Evolutionary conservation across 1,284 basidiomycete species (phyloP).

Genomic region (Rhodotorula mucilaginosa): DNA sequence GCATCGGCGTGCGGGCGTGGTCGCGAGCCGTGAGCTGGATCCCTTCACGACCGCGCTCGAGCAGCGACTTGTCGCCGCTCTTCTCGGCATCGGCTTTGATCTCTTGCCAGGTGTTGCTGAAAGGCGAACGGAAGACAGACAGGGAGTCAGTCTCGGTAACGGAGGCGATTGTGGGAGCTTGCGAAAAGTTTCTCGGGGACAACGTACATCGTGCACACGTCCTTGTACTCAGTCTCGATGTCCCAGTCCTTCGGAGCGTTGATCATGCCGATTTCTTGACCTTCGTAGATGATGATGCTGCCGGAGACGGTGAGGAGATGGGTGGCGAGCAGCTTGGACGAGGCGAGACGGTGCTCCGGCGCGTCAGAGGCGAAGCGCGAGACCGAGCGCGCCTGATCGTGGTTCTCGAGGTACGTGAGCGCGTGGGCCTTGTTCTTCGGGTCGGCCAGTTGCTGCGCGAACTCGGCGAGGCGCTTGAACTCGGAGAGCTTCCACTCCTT

Average conservation of each 20-base stretch:
- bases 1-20: conserved; percentile 65
- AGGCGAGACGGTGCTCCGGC: conserved; percentile 57
- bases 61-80: conserved; percentile 58
- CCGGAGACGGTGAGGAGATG: conserved; percentile 63
- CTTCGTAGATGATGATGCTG: conserved; percentile 70
- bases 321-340: conserved; percentile 65
- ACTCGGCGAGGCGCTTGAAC: conserved; percentile 58
- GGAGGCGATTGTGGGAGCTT: too few species aligned
- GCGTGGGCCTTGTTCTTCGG: conserved; percentile 20
- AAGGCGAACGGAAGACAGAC: too few species aligned
- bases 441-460: conserved; percentile 56
- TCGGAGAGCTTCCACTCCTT: conserved; percentile 59
- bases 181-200: too few species aligned
- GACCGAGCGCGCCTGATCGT: conserved; percentile 58
- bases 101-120: conserved; percentile 37
- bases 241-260: conserved; percentile 67
- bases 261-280: conserved; percentile 66
- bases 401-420: conserved; percentile 56
- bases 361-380: conserved; percentile 66
- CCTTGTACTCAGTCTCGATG: conserved; percentile 65
- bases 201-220: conserved; percentile 45
- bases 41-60: conserved; percentile 56
- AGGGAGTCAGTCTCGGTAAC: too few species aligned
- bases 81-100: conserved; percentile 49
- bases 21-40: conserved; percentile 67